Evolutionary conservation across 306 rosid species (phyloP).

Genomic region (Rosa rugosa): DNA sequence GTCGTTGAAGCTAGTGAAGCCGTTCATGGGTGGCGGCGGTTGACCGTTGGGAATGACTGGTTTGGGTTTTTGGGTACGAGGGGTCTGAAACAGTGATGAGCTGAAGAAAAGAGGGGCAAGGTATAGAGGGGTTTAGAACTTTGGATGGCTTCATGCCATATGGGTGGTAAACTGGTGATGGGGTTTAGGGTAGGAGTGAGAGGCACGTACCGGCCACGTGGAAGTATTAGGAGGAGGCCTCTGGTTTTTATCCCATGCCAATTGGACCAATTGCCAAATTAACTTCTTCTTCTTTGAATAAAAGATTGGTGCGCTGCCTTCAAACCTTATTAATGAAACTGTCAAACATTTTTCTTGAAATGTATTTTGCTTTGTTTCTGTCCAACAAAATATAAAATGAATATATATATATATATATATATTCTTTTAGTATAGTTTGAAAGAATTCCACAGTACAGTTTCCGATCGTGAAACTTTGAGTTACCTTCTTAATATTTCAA

Average conservation of each 20-base stretch:
- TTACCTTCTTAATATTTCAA: too few relatives aligned
- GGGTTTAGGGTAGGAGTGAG: not conserved
- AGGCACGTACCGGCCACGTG: not conserved
- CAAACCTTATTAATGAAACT: too few relatives aligned
- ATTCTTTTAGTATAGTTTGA: too few relatives aligned
- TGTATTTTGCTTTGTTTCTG: too few relatives aligned
- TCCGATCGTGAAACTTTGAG: too few relatives aligned
- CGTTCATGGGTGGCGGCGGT: not conserved
- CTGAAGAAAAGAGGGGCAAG: not conserved
- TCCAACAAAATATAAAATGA: too few relatives aligned
- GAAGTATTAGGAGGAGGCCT: not conserved
- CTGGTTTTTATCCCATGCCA: not conserved
- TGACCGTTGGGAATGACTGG: not conserved
- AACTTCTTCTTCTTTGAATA: too few relatives aligned
- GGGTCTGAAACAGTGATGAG: not conserved
- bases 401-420: too few relatives aligned
- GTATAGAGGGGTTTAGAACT: not conserved
- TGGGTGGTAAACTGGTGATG: not conserved
- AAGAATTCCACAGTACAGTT: too few relatives aligned
- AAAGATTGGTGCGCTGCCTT: too few relatives aligned
- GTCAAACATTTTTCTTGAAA: too few relatives aligned
- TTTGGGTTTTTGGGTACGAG: not conserved
- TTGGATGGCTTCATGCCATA: not conserved
- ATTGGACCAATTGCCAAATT: not conserved
- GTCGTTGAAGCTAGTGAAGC: conserved; percentile 49